Percentiles rank a stretch among this genome's conserved stretches.
Conservation (phyloP, 306 rosid species). For the Purshia tridentata region DNA sequence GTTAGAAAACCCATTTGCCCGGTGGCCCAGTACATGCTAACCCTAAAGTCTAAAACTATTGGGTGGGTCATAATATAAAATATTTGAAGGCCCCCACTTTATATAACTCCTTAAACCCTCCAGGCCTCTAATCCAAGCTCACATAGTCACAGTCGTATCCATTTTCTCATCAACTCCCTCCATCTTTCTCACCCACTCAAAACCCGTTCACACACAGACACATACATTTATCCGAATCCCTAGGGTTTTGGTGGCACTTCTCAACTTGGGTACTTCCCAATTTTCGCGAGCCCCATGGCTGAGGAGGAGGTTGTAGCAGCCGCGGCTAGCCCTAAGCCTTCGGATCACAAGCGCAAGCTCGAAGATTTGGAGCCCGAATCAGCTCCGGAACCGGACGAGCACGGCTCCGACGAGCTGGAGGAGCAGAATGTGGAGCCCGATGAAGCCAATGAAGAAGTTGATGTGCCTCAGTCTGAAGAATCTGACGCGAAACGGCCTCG, state of each 20-base stretch:
- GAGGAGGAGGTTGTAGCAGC: conserved; percentile 61
- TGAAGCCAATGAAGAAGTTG: conserved; percentile 6
- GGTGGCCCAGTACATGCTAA: neutral
- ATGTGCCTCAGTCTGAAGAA: conserved; percentile 29
- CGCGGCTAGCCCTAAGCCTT: conserved; percentile 45
- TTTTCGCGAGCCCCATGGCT: conserved; percentile 47
- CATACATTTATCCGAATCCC: conserved; percentile 12
- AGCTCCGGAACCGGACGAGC: conserved; percentile 35
- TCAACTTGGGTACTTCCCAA: neutral
- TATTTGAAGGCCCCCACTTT: neutral
- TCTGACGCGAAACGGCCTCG: conserved; percentile 72
- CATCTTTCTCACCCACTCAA: neutral
- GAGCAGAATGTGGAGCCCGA: conserved; percentile 36
- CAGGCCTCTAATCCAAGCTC: neutral
- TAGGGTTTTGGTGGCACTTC: neutral
- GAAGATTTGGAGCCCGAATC: conserved; percentile 63
- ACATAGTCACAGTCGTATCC: neutral
- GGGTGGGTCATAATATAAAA: neutral
- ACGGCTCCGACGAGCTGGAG: conserved; percentile 22
- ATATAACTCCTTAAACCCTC: conserved; percentile 1
- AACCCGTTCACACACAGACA: neutral
- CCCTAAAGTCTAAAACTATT: conserved; percentile 15
- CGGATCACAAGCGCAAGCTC: conserved; percentile 81
- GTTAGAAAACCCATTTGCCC: no score
- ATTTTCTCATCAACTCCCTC: neutral